Conservation (phyloP, 805 yeast species). For the Alloascoidea hylecoeti region DNA sequence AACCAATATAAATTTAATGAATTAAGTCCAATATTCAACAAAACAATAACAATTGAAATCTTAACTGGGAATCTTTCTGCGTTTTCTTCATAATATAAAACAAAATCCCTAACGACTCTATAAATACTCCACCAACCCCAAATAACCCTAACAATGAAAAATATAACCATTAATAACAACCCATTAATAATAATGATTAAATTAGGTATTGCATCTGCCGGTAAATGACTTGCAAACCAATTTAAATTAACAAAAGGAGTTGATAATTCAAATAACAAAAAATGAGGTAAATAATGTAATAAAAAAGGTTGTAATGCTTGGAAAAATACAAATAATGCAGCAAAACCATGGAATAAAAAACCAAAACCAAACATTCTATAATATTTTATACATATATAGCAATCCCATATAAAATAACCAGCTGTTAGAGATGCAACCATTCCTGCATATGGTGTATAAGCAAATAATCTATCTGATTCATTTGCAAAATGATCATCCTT, state of each 20-base stretch:
- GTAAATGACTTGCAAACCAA: constrained; percentile 78
- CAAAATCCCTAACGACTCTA: background rate
- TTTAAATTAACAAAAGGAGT: constrained; percentile 92
- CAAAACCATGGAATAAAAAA: constrained; percentile 71
- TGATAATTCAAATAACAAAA: constrained; percentile 74
- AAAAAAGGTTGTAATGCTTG: constrained; percentile 58
- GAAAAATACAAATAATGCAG: constrained; percentile 63
- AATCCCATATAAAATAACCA: constrained; percentile 92
- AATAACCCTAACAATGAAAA: constrained; percentile 64
- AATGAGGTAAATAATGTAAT: constrained; percentile 71
- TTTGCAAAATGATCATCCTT: constrained; percentile 31
- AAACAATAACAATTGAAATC: constrained; percentile 34
- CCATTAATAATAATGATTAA: constrained; percentile 55
- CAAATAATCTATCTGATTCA: constrained; percentile 38
- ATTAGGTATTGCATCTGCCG: constrained; percentile 47
- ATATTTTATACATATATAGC: constrained; percentile 50
- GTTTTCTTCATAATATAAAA: constrained; percentile 4
- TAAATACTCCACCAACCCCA: constrained; percentile 68
- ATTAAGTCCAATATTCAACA: constrained; percentile 49
- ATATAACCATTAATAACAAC: constrained; percentile 44
- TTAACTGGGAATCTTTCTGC: constrained; percentile 16
- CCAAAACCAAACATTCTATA: constrained; percentile 64
- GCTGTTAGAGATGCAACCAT: constrained; percentile 56
- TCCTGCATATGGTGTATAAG: constrained; percentile 63
- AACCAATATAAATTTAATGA: constrained; percentile 76